These are phyloP conservation scores for Daucus carota DNA, from an alignment of 129 eudicot genomes.

Conservation along the genomic window DH1_v3.0 NC_030384.2:19221001-19221500, in stretches of 20 bases:
- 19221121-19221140: constrained; percentile 63
- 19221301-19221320: constrained; percentile 46
- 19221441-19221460: constrained; percentile 32
- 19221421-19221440: constrained; percentile 25
- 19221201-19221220: constrained; percentile 33
- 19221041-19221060: constrained; percentile 20
- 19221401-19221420: constrained; percentile 44
- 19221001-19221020: constrained; percentile 29
- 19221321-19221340: constrained; percentile 49
- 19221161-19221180: constrained; percentile 63
- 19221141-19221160: constrained; percentile 69
- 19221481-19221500: constrained; percentile 17
- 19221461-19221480: constrained; percentile 31
- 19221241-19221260: constrained; percentile 63
- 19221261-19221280: constrained; percentile 43
- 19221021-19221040: constrained; percentile 36
- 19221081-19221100: constrained; percentile 35
- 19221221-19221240: constrained; percentile 35
- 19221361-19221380: constrained; percentile 52
- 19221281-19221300: constrained; percentile 29
- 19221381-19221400: constrained; percentile 68
- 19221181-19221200: constrained; percentile 20
- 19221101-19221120: constrained; percentile 48
- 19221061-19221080: constrained; percentile 47
- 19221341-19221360: constrained; percentile 62